Base-by-base conservation (phyloP, 2,329 filamentous ascomycete genomes). In the Helotiales sp. region DNA sequence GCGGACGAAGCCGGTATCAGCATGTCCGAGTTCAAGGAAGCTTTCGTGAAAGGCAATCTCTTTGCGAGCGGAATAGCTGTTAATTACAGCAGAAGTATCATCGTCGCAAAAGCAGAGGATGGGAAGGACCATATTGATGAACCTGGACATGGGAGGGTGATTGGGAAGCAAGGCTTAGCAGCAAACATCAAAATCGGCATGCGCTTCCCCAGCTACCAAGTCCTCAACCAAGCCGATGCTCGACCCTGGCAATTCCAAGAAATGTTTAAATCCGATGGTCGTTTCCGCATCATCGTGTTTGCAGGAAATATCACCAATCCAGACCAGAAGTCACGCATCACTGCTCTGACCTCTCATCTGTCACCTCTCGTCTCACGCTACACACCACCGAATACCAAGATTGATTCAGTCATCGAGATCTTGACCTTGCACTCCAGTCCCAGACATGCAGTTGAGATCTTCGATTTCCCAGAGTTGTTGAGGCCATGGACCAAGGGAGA, bases 21-120 rank as follows among this genome's bases (percentile, higher is more conserved):
- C 61, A 84, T 87, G 81, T 77, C 79, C 0, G 81, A 81, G 31
- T 88, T 89, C 74, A 84, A 86, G 63, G 71, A 80, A 0, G 80
- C 80, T 0, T 87, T 88, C 63, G 66, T 80, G 27, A 83, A 84
- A 62, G 81, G 82, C 1, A 83, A 83, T 61, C 61, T 82, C 65
- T 88, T 88, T 66, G 79, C 83, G 3, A 80, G 78, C 15, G 84
- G 84, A 0, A 71, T 80, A 5, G 78, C 77, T 5, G 83, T 88
- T 30, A 74, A 87, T 67, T 89, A 89, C 66, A 77, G 76, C 5
- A 68, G 78, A 2, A 85, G 79, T 66, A 68, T 78, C 48, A 76
- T 88, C 6, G 77, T 87, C 1, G 79, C 79, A 3, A 86, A 86
- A 69, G 66, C 75, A 0, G 62, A 65, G 1, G 73, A 76, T 7